Evolutionary conservation across 2,329 filamentous ascomycete species (phyloP).

Genomic region (Lanzia echinophila): DNA sequence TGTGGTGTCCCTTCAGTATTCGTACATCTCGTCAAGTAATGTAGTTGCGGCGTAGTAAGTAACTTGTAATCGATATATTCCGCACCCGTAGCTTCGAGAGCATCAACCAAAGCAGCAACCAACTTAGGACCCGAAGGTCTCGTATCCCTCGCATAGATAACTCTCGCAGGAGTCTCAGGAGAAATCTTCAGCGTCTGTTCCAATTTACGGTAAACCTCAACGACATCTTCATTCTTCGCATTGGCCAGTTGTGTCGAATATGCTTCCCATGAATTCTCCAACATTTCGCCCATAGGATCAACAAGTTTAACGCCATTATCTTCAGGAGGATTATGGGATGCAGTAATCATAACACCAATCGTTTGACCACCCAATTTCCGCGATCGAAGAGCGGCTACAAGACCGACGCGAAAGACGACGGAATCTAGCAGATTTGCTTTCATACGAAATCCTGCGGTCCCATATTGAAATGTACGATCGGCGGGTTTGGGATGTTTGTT

Average conservation of each 20-base stretch:
- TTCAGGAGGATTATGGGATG: constrained; percentile 81
- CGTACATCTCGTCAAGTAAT: constrained; percentile 90
- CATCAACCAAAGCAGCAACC: constrained; percentile 70
- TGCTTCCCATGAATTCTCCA: constrained; percentile 89
- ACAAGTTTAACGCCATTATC: constrained; percentile 96
- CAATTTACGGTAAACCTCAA: constrained; percentile 68
- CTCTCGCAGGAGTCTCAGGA: constrained; percentile 61
- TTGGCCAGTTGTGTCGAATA: constrained; percentile 89
- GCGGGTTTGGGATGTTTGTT: constrained; percentile 53
- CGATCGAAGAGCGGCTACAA: constrained; percentile 81
- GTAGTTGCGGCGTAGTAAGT: constrained; percentile 93
- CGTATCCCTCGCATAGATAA: constrained; percentile 88
- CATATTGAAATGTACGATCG: constrained; percentile 55
- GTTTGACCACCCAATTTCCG: constrained; percentile 84
- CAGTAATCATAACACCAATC: constrained; percentile 95
- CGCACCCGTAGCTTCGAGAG: constrained; percentile 67
- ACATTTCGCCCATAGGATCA: constrained; percentile 96
- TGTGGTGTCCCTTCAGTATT: constrained; percentile 87
- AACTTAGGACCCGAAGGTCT: constrained; percentile 84
- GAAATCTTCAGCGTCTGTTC: constrained; percentile 72
- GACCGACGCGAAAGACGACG: constrained; percentile 85
- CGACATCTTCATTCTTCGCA: constrained; percentile 67
- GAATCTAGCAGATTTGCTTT: constrained; percentile 77
- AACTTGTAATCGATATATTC: constrained; percentile 81
- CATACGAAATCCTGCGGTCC: constrained; percentile 64